Base-by-base conservation (phyloP, 306 rosid species). In the Dalbergia oliveri region DNA sequence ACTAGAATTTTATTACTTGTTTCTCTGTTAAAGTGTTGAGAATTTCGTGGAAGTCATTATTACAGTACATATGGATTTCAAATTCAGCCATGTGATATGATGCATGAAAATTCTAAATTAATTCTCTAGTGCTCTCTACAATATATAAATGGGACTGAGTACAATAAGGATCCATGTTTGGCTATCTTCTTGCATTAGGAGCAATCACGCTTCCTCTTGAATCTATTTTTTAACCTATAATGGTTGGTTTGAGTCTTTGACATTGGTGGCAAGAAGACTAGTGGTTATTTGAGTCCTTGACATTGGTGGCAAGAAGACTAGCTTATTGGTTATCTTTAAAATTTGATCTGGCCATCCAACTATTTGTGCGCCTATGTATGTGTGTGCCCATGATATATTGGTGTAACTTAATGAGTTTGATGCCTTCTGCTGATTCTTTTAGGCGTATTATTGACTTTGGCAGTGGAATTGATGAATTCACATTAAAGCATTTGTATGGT, bases 401-500 rank as follows among this genome's bases (percentile, higher is more conserved):
- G 53, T 72, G 44, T 69, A 79, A 41, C 33, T 14, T 51, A 44
- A 31, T 18, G 76, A 76, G 39, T 84, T 72, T 51, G 21, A 75
- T 78, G 15, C 41, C 23, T 69, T 85, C 54, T 73, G 43, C 65
- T 61, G 13, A 64, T 83, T 78, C 62, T 21, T 47, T 70, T 64
- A 88, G 89, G 88, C 89, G 88, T 21, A 81, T 88, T 73, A 95
- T 95, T 45, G 99, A 95, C 90, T 93, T 95, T 26, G 99, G 99
- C 83, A 93, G 99, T 88, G 95, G 94, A 76, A 68, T 93, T 80
- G 99, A 95, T 49, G 96, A 87, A 74, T 95, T 90, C 84, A 91
- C 97, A 66, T 37, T 93, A 82, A 93, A 91, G 87, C 90, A 95
- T 81, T 88, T 95, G 51, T 95, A 93, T 88, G 98, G 92, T 58